Percentiles rank a stretch among this genome's conserved stretches.
Conservation (phyloP, 345 rosid species). For the Boechera divaricarpa region DNA sequence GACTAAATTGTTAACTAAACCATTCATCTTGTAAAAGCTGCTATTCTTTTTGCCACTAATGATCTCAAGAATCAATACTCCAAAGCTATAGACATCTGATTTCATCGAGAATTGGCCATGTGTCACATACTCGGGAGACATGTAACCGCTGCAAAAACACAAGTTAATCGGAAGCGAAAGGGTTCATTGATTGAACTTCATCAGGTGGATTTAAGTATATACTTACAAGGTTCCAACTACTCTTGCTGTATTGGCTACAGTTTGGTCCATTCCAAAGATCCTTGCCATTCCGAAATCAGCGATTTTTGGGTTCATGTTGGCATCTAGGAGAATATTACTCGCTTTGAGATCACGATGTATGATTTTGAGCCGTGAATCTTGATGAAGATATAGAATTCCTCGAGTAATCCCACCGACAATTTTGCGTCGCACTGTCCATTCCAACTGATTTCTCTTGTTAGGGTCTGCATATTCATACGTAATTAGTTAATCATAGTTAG, state of each 20-base stretch:
- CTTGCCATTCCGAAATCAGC: slow-evolving; percentile 39
- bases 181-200: not conserved
- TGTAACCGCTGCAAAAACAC: no score
- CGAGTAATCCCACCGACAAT: slow-evolving; percentile 39
- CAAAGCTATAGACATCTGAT: slow-evolving; percentile 44
- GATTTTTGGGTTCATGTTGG: slow-evolving; percentile 28
- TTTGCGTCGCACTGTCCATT: slow-evolving; percentile 35
- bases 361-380: slow-evolving; percentile 47
- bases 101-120: slow-evolving; percentile 35
- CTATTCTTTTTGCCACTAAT: slow-evolving; percentile 37
- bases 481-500: not conserved
- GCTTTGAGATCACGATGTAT: slow-evolving; percentile 48
- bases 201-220: not conserved
- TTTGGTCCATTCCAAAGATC: slow-evolving; percentile 23
- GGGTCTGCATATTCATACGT: slow-evolving; percentile 40
- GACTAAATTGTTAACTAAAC: slow-evolving; percentile 36
- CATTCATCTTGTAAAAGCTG: slow-evolving; percentile 31
- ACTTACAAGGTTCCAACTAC: slow-evolving; percentile 41
- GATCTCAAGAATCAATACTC: slow-evolving; percentile 42
- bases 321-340: slow-evolving; percentile 43
- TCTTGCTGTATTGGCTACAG: slow-evolving; percentile 35
- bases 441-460: slow-evolving; percentile 22
- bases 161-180: no score
- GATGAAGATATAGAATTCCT: slow-evolving; percentile 45
- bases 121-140: slow-evolving; percentile 33